Percentiles rank a stretch among this genome's conserved stretches.
Conservation (phyloP, 371 early-diverging fungal genomes). For the Lichtheimia ornata region DNA sequence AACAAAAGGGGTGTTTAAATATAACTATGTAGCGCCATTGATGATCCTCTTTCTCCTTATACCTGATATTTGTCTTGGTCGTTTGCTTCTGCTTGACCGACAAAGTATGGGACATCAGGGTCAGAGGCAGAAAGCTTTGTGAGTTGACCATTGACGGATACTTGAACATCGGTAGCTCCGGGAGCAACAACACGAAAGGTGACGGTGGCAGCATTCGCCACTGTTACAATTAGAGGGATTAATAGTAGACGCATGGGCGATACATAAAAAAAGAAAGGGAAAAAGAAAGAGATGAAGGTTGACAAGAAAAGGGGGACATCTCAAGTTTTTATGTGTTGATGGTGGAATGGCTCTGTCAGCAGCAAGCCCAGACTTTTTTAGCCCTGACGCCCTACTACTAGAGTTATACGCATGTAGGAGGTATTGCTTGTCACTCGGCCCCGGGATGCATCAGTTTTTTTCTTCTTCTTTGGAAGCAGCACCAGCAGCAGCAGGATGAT, state of each 20-base stretch:
- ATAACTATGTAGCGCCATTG: no score
- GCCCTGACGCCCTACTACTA: no score
- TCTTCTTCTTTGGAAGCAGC: no score
- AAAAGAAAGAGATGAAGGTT: neutral
- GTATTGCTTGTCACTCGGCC: no score
- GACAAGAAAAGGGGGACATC: no score
- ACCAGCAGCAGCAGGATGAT: no score
- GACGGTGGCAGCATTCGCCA: conserved; percentile 28
- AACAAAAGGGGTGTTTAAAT: no score
- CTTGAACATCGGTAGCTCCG: conserved; percentile 41
- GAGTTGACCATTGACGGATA: conserved; percentile 40
- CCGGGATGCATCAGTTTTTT: no score
- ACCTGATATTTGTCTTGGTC: conserved; percentile 45
- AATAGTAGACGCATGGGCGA: neutral
- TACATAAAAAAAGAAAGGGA: neutral
- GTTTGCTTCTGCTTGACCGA: conserved; percentile 45
- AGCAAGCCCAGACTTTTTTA: no score
- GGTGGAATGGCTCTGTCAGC: no score
- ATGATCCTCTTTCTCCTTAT: neutral
- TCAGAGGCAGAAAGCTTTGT: conserved; percentile 41
- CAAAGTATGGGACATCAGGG: conserved; percentile 49
- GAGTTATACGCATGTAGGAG: no score
- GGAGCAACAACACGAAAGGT: conserved; percentile 57
- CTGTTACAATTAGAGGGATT: neutral
- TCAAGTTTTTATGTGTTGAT: no score